Evolutionary conservation across 2,329 filamentous ascomycete genomes (phyloP).

Genomic region (Mariannaea elegans): DNA sequence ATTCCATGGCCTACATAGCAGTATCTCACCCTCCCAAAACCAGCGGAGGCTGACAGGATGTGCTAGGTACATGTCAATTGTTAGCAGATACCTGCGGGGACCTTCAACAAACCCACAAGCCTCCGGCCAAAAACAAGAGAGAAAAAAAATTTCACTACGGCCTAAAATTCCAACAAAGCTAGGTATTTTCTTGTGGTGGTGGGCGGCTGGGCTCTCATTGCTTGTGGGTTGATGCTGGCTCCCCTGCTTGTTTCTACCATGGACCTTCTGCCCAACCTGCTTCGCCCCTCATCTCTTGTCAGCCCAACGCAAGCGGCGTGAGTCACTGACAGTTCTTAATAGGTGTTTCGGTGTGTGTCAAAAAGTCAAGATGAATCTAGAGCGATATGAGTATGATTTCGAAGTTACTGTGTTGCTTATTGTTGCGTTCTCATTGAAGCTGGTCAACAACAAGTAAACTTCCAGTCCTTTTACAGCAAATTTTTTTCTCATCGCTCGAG

Average conservation of each 20-base stretch:
- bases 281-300: constrained; percentile 37
- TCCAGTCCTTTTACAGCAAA: not conserved
- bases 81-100: constrained; percentile 42
- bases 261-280: constrained; percentile 39
- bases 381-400: not conserved
- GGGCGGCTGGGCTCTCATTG: constrained; percentile 25
- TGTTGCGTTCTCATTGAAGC: not conserved
- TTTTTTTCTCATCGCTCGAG: constrained; percentile 16
- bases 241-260: constrained; percentile 18
- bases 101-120: constrained; percentile 23
- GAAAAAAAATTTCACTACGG: constrained; percentile 39
- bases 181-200: constrained; percentile 30
- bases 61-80: constrained; percentile 41
- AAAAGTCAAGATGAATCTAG: not conserved
- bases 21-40: constrained; percentile 6
- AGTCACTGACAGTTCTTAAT: constrained; percentile 32
- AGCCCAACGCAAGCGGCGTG: constrained; percentile 43
- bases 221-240: constrained; percentile 25
- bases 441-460: too few relatives aligned
- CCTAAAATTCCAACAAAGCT: constrained; percentile 36
- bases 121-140: constrained; percentile 20
- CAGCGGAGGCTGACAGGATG: constrained; percentile 14
- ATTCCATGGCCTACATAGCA: not conserved
- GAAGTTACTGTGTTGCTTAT: not conserved
- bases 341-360: constrained; percentile 7